Base-by-base conservation (phyloP, 768 basidiomycete genomes). In the Kwoniella newhampshirensis region DNA sequence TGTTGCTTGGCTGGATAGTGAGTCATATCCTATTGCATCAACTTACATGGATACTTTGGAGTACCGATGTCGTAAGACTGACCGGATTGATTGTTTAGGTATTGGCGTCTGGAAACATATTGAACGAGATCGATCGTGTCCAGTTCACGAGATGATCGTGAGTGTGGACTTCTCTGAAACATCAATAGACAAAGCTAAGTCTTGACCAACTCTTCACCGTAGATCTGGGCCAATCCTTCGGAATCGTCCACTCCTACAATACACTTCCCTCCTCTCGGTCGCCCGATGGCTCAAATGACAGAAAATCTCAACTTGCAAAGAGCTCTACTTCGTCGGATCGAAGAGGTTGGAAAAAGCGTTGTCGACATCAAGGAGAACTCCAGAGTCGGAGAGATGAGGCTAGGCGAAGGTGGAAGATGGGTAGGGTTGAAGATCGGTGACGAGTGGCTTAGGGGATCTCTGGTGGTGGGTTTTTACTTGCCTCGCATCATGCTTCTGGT, bases 231-330 rank as follows among this genome's bases (percentile, higher is more conserved):
- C 15, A 66, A 68, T 36, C 63, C 70, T 1, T 82, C 62, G 2
- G 59, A 64, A 3, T 30, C 56, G 5, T 63, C 66, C n/a, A 70
- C 68, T 8, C 71, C 70, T 1, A 67, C 73, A 12, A 62, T 69
- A 27, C 68, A 70, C 42, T 60, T 68, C 73, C 57, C 79, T 75
- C 55, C 67, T 21, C 62, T 51, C 28, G 68, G 75, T 21, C 73
- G 68, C 5, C 80, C 75, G 28, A 90, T 98, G 87, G 85, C 91
- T 15, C 85, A 84, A 21, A 79, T 98, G 68, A 91, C 87, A 0
- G 96, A 99, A 77, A 97, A 93, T 68, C 79, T 91, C 42, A 98
- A 98, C 70, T 81, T 99, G 1, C 96, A 98, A 77, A 84, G 87
- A 1, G 91, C 83, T 1, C 83, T 93, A 30, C 81, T 98, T 13